Conservation (phyloP, 2,329 filamentous ascomycete species). For the Tolypocladium nubicola region DNA sequence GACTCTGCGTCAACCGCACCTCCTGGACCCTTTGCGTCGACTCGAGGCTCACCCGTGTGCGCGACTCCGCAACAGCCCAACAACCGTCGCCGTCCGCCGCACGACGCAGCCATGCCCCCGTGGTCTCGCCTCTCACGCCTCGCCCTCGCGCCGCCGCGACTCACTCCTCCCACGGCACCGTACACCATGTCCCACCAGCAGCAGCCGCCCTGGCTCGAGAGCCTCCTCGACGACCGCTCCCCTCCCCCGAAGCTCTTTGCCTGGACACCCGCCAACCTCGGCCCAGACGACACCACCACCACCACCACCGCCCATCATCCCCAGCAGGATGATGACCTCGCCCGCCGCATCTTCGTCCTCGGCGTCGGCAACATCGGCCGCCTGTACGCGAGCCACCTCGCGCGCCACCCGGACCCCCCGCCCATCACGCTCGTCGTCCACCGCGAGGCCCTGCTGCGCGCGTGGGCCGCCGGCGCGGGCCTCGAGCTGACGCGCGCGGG, state of each 20-base stretch:
- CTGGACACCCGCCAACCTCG: conserved; percentile 21
- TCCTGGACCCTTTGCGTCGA: not conserved
- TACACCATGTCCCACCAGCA: not conserved
- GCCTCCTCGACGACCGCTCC: conserved; percentile 13
- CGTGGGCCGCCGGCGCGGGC: conserved; percentile 34
- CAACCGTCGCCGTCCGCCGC: not conserved
- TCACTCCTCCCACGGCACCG: not conserved
- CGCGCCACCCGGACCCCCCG: conserved; percentile 46
- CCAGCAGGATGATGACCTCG: conserved; percentile 6
- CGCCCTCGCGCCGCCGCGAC: not conserved
- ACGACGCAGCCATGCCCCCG: not conserved
- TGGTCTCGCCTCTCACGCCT: not conserved
- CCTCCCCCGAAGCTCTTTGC: conserved; percentile 25
- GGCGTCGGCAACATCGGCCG: conserved; percentile 74
- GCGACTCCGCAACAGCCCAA: not conserved
- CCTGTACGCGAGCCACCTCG: conserved; percentile 65
- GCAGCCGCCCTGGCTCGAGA: conserved; percentile 19
- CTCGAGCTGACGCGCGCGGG: conserved; percentile 32
- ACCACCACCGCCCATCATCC: conserved; percentile 5
- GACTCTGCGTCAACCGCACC: not conserved
- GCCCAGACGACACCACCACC: conserved; percentile 3
- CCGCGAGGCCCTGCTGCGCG: conserved; percentile 34
- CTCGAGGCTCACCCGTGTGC: not conserved
- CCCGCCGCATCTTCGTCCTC: conserved; percentile 60
- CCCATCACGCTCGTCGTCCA: conserved; percentile 77